phyloP scores from a whole-genome alignment of 192 early-diverging fungal species.

The Allomyces macrogynus region DNA sequence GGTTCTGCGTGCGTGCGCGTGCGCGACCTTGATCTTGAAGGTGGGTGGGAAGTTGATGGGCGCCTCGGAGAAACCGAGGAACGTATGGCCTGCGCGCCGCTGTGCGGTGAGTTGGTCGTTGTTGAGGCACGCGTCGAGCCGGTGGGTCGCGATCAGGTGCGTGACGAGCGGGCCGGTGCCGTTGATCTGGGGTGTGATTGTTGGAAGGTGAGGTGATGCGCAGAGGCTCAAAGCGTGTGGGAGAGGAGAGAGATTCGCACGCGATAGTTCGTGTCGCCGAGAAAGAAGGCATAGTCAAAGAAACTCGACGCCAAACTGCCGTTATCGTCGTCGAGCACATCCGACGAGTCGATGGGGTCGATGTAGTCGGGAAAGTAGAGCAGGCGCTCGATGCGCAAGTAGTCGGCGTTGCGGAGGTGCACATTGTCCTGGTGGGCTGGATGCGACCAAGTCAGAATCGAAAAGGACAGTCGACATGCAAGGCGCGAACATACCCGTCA shows the following conservation, averaged over 20 bases:
- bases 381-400: constrained; percentile 4
- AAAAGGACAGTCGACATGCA: too few species aligned
- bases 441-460: not conserved
- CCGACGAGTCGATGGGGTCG: too few species aligned
- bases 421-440: constrained; percentile 8
- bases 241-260: too few species aligned
- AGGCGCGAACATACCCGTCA: constrained; percentile 12
- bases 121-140: too few species aligned
- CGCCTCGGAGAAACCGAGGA: not conserved
- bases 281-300: not conserved
- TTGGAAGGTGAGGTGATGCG: too few species aligned
- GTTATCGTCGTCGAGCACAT: too few species aligned
- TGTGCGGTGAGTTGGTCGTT: not conserved
- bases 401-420: constrained; percentile 7
- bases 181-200: too few species aligned
- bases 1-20: too few species aligned
- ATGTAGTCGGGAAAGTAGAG: too few species aligned
- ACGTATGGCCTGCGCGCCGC: not conserved
- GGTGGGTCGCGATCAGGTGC: too few species aligned
- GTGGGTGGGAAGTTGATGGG: not conserved
- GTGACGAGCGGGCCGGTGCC: too few species aligned
- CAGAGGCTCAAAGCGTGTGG: too few species aligned
- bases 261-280: not conserved
- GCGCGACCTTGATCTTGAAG: not conserved
- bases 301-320: not conserved